phyloP scores from a whole-genome alignment of 179 eudicot species.

The Sideroxylon spinosum region DNA sequence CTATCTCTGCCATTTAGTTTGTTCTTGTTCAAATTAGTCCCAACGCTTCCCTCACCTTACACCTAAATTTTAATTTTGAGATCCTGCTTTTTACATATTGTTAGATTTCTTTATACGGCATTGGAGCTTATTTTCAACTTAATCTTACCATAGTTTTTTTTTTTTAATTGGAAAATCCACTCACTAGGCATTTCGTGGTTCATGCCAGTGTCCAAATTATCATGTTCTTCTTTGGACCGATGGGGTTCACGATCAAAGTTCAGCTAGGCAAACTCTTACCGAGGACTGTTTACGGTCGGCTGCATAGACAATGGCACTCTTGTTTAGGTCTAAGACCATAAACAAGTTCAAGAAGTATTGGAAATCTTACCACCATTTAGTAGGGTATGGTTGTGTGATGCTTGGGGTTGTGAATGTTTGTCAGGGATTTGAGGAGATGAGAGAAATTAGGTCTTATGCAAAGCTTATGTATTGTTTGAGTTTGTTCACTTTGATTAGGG shows the following conservation, averaged over 20 bases:
- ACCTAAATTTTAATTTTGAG: too few species aligned
- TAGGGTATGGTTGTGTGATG: conserved; percentile 83
- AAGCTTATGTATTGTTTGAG: conserved; percentile 70
- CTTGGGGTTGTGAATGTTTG: conserved; percentile 83
- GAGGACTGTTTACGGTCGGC: conserved; percentile 50
- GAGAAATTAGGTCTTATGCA: conserved; percentile 52
- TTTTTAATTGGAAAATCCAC: conserved; percentile 59
- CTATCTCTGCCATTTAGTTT: too few species aligned
- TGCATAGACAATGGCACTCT: conserved; percentile 72
- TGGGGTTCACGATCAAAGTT: conserved; percentile 68
- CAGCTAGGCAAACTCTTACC: conserved; percentile 73
- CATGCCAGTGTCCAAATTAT: conserved; percentile 65
- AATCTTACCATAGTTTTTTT: too few species aligned
- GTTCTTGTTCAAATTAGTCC: too few species aligned
- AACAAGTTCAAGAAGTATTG: conserved; percentile 79
- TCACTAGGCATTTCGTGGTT: conserved; percentile 80
- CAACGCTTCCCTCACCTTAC: too few species aligned
- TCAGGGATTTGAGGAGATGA: conserved; percentile 86
- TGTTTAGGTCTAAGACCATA: conserved; percentile 86
- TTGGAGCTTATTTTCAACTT: too few species aligned
- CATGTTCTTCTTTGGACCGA: conserved; percentile 58
- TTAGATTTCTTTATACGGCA: too few species aligned
- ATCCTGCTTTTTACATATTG: too few species aligned
- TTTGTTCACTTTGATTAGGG: conserved; percentile 63
- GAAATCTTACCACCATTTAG: conserved; percentile 97